A percentile compares a stretch with the other conserved stretches of the same genome.
Evolutionary conservation across 768 basidiomycete species (phyloP).

Genomic region (Xerocomellus dryophilus): DNA sequence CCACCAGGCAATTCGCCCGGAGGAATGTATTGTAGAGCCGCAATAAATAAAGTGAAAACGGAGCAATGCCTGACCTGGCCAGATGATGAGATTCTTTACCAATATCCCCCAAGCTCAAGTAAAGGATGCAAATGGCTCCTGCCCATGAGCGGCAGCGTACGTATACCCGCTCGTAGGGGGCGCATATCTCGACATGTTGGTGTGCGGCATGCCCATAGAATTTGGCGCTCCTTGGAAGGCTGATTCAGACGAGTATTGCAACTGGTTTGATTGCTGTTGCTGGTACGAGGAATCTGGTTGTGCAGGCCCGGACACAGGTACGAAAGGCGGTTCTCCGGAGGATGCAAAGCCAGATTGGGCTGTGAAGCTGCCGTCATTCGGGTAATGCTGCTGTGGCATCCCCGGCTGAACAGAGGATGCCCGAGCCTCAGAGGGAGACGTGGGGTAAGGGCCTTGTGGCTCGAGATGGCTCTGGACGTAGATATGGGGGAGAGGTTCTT

Average conservation of each 20-base stretch:
- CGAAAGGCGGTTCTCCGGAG: conserved; percentile 17
- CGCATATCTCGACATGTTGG: conserved; percentile 16
- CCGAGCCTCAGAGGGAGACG: conserved; percentile 18
- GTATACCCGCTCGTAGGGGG: conserved; percentile 22
- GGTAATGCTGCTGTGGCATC: conserved; percentile 18
- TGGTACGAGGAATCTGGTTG: conserved; percentile 14
- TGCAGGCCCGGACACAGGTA: conserved; percentile 9
- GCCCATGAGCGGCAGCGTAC: conserved; percentile 20
- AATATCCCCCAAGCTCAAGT: conserved; percentile 10
- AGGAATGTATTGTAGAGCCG: background rate
- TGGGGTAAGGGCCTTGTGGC: conserved; percentile 13
- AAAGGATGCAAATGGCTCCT: conserved; percentile 23
- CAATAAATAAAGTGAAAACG: conserved; percentile 5
- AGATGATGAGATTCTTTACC: background rate
- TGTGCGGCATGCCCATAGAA: conserved; percentile 14
- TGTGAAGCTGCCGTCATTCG: conserved; percentile 14
- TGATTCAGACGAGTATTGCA: conserved; percentile 22
- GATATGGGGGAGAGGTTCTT: conserved; percentile 22
- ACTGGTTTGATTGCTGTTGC: conserved; percentile 5
- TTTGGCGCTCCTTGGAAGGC: conserved; percentile 13
- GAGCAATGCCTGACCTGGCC: background rate
- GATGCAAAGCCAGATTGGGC: conserved; percentile 11
- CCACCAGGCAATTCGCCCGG: conserved; percentile 7
- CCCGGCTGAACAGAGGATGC: conserved; percentile 15
- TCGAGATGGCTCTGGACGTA: conserved; percentile 21